Base-by-base conservation (phyloP, 208 protist genomes). In the Leishmania mexicana region DNA sequence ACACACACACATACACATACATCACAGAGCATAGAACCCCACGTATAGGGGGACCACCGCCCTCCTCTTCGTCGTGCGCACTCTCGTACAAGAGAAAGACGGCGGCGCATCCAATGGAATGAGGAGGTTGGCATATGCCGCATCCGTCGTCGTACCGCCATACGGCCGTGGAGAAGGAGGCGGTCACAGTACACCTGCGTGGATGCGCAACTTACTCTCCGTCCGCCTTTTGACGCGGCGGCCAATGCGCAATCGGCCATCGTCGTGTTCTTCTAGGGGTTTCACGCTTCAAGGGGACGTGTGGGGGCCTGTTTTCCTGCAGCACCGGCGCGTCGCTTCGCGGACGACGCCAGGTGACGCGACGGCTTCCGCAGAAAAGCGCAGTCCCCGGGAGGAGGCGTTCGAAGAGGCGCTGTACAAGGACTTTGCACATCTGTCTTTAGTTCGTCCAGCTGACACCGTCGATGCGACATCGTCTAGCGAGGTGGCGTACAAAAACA, bases 371-470 rank as follows among this genome's bases (percentile, higher is more conserved):
- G 6, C 47, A 31, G 47, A 71, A 28, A 6, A 58, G 31, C 45
- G 7, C 40, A 85, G 70, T 42, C 58, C 68, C 3, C 38, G 54
- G 4, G 81, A 85, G 24, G 58, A 42, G 2, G 71, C 76, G 5
- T 85, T 85, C 45, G 81, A 85, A 2, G 76, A 77, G 28, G 81
- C 76, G 49, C 78, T 85, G 38, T 67, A 75, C 13, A 78, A 42
- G 21, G 76, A 28, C 60, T 67, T 77, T 28, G 24, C 71, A 3
- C 81, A 31, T 35, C 71, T 42, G 19, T 70, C 80, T 28, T 6
- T 35, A 8, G 24, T 42, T 10, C 3, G 15, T n/a, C 15, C n/a
- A 35, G 17, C 65, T 7, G 78, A 53, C 40, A 11, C 10, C 47
- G 11, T 31, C 11, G 5, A 47, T 28, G 19, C 35, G 2, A 8